Conservation (phyloP, 2,329 filamentous ascomycete species). For the Fusarium vanettenii region DNA sequence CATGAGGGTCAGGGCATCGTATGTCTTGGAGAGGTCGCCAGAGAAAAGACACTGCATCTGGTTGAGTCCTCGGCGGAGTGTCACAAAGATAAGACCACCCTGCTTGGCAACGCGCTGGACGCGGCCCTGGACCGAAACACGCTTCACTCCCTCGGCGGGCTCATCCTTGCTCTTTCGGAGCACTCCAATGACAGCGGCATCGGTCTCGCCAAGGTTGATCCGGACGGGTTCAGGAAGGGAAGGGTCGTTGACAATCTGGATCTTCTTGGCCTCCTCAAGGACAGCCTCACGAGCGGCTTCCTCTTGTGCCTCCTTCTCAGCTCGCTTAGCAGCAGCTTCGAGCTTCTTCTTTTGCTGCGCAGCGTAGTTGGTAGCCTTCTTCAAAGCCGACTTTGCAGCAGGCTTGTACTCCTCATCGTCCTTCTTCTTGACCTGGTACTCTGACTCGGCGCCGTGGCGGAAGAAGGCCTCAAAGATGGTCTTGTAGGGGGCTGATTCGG, state of each 20-base stretch:
- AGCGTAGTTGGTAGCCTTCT: conserved; percentile 42
- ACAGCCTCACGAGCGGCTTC: conserved; percentile 38
- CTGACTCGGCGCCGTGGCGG: conserved; percentile 45
- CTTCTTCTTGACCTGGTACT: conserved; percentile 59
- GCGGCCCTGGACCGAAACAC: conserved; percentile 83
- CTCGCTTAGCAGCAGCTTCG: conserved; percentile 40
- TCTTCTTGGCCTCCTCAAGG: conserved; percentile 44
- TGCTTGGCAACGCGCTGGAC: conserved; percentile 85
- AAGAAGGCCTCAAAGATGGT: conserved; percentile 82
- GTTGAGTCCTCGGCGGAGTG: conserved; percentile 80
- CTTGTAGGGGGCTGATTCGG: conserved; percentile 82
- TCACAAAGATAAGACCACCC: conserved; percentile 87
- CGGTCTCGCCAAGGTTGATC: conserved; percentile 74
- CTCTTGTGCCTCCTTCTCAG: conserved; percentile 42
- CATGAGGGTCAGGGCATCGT: conserved; percentile 87
- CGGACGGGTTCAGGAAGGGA: conserved; percentile 79
- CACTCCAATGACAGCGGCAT: conserved; percentile 44
- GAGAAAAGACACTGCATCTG: conserved; percentile 71
- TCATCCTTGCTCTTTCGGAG: conserved; percentile 50
- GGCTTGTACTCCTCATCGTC: conserved; percentile 44
- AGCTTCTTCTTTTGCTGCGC: conserved; percentile 44
- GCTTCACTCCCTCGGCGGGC: conserved; percentile 34
- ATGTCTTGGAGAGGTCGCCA: conserved; percentile 88
- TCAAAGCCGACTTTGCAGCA: conserved; percentile 43
- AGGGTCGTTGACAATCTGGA: conserved; percentile 66